phyloP scores from a whole-genome alignment of 2,329 filamentous ascomycete species.

The Pseudopyrenochaeta lycopersici region DNA sequence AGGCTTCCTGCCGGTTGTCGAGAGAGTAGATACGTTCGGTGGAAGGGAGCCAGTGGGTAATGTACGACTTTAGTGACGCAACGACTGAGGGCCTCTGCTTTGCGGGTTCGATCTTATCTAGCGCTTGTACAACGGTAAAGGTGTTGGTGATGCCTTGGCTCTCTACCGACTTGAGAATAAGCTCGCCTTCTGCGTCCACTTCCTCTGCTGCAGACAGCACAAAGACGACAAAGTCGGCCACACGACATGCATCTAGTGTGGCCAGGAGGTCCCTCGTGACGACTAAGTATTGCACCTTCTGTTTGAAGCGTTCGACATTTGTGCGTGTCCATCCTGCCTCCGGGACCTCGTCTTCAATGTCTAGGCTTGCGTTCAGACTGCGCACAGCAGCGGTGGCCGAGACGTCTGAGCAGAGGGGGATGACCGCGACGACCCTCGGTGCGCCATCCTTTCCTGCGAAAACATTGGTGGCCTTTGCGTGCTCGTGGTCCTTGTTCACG shows the following conservation, averaged over 20 bases:
- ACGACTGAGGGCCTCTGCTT: constrained; percentile 82
- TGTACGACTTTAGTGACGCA: constrained; percentile 87
- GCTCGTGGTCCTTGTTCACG: constrained; percentile 82
- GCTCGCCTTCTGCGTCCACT: constrained; percentile 84
- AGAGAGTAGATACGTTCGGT: constrained; percentile 91
- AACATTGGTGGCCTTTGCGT: constrained; percentile 78
- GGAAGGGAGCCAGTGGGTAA: constrained; percentile 92
- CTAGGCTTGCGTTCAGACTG: constrained; percentile 79
- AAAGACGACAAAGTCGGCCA: constrained; percentile 91
- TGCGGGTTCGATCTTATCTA: constrained; percentile 79
- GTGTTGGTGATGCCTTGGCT: constrained; percentile 94
- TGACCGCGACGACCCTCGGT: constrained; percentile 85
- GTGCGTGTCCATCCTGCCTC: constrained; percentile 69
- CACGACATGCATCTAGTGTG: constrained; percentile 83
- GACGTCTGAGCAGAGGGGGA: constrained; percentile 80
- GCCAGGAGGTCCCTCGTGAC: constrained; percentile 76
- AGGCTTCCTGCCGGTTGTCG: constrained; percentile 87
- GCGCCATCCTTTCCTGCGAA: constrained; percentile 89
- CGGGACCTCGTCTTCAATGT: constrained; percentile 73
- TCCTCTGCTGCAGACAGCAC: constrained; percentile 83
- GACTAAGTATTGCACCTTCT: constrained; percentile 87
- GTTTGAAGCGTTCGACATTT: constrained; percentile 89
- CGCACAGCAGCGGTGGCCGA: constrained; percentile 73
- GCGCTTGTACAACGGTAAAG: constrained; percentile 81
- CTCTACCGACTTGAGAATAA: constrained; percentile 86